Evolutionary conservation across 2,329 filamentous ascomycete species (phyloP).

Genomic region (Aspergillus novofumigatus): DNA sequence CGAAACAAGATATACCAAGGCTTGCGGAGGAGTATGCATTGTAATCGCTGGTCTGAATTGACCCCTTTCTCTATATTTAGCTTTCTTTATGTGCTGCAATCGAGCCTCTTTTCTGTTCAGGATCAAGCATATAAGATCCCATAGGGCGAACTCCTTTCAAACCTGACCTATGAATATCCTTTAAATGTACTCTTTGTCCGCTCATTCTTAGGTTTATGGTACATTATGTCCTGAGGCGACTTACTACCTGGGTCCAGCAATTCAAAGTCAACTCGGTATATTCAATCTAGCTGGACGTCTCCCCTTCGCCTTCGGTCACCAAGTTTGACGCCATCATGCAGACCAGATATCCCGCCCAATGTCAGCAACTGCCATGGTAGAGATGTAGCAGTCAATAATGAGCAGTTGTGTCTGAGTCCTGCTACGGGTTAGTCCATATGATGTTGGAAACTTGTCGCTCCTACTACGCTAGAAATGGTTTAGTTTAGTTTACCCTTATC

Average conservation of each 20-base stretch:
- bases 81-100: not conserved
- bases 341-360: too few species aligned
- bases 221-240: not conserved
- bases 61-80: not conserved
- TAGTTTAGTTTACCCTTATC: too few species aligned
- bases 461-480: too few species aligned
- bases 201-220: not conserved
- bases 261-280: not conserved
- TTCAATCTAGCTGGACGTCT: not conserved
- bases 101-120: not conserved
- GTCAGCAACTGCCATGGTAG: not conserved
- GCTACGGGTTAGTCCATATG: too few species aligned
- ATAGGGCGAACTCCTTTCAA: not conserved
- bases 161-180: not conserved
- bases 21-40: not conserved
- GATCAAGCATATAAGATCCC: not conserved
- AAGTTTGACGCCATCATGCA: not conserved
- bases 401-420: not conserved
- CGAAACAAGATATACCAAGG: not conserved
- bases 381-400: not conserved
- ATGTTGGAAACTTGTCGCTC: too few species aligned
- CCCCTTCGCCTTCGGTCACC: not conserved
- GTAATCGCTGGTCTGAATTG: too few species aligned
- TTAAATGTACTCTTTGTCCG: not conserved
- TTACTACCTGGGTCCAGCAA: not conserved